Base-by-base conservation (phyloP, 2,329 filamentous ascomycete species). In the Sporothrix humicola region DNA sequence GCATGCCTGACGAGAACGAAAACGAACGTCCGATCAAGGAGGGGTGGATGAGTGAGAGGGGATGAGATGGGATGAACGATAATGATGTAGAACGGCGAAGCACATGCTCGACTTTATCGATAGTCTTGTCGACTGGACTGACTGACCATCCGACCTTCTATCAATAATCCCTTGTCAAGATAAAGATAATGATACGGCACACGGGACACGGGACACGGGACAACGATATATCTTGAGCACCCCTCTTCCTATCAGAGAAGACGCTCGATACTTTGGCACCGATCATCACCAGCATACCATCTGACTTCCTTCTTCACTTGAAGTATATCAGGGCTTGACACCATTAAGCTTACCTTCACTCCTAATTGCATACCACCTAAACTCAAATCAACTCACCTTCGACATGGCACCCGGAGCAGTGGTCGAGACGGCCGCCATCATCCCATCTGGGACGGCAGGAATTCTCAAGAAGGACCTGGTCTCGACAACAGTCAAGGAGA, bases 351-450 rank as follows among this genome's bases (percentile, higher is more conserved):
- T 63, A 20, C 59, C 59, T 63, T 44, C 59, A 63, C n/a, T 5
- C 46, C n/a, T 54, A 48, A 58, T 3, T 6, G 9, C 46, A n/a
- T 6, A 52, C 12, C 54, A 37, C 42, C 46, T n/a, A 13, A 12
- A 37, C 7, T 10, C 50, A 26, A n/a, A 23, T 12, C 50, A 3
- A 2, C 50, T 23, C 52, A 48, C 13, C 13, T 23, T 31, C 26
- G 54, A 61, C 13, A 73, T 73, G 71, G 71, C 71, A 26, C 71
- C 71, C 2, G n/a, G 63, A 12, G 71, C 71, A 23, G 71, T 73
- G 7, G 20, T 66, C 17, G 31, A 69, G 63, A 20, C 31, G 26
- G 52, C 71, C 7, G 52, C 23, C 50, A 26, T 52, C 31, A 42
- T 54, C 37, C 50, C 46, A n/a, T 58, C 71, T 8, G 61, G 42